phyloP scores from a whole-genome alignment of 2,329 filamentous ascomycete species.

The Neofusicoccum laricinum region DNA sequence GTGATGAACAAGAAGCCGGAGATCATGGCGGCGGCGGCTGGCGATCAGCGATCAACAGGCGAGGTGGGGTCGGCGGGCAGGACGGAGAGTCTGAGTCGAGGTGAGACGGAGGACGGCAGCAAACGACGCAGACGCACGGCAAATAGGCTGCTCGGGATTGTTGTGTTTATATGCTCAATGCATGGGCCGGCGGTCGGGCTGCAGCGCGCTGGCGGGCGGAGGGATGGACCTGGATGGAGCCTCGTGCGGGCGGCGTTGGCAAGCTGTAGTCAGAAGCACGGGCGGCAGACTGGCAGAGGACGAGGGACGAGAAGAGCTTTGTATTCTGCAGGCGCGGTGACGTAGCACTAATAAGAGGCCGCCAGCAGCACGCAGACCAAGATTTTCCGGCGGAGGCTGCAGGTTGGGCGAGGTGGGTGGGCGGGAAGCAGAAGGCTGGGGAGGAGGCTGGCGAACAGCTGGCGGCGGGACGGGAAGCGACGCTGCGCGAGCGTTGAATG shows the following conservation, averaged over 20 bases:
- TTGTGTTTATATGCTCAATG: slow-evolving; percentile 1
- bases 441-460: slow-evolving; percentile 9
- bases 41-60: neutral
- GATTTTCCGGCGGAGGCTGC: neutral
- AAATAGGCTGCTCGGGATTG: neutral
- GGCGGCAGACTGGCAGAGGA: neutral
- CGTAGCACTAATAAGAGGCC: slow-evolving; percentile 2
- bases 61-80: neutral
- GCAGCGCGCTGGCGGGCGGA: neutral
- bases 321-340: neutral
- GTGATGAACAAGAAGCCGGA: slow-evolving; percentile 60
- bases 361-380: neutral
- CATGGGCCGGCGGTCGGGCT: neutral
- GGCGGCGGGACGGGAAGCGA: neutral
- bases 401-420: neutral
- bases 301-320: neutral
- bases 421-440: neutral
- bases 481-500: neutral
- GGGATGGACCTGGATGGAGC: neutral
- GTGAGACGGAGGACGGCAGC: neutral
- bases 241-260: neutral
- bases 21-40: slow-evolving; percentile 22
- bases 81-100: neutral
- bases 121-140: neutral
- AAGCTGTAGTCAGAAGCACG: neutral